These are phyloP conservation scores for Bisporella sp. DNA, from an alignment of 2,329 filamentous ascomycete species.

Conservation along the genomic window DNA sequence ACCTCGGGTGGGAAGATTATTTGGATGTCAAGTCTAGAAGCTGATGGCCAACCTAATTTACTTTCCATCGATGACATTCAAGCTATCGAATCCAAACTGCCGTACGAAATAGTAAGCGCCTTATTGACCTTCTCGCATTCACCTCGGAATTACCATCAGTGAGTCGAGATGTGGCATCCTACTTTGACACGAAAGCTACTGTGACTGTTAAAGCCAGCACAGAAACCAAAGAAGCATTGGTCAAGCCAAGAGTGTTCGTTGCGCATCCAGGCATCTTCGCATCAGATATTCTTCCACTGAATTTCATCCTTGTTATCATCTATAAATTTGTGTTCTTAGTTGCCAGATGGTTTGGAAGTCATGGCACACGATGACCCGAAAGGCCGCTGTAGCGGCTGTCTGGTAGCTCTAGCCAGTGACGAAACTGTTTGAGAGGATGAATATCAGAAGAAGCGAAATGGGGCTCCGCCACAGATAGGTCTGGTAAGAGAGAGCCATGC, in stretches of 20 bases:
- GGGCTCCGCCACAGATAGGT: constrained; percentile 64
- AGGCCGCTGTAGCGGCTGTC: constrained; percentile 66
- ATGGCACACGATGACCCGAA: constrained; percentile 84
- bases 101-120: constrained; percentile 84
- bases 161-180: constrained; percentile 47
- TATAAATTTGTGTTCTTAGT: constrained; percentile 65
- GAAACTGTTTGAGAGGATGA: constrained; percentile 54
- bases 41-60: constrained; percentile 32
- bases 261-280: constrained; percentile 82
- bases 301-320: constrained; percentile 58
- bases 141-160: constrained; percentile 63
- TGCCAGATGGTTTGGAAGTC: constrained; percentile 71
- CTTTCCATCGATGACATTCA: constrained; percentile 69
- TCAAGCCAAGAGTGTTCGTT: constrained; percentile 64
- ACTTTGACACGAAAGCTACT: constrained; percentile 38
- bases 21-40: constrained; percentile 83
- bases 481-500: constrained; percentile 57
- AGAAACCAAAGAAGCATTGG: constrained; percentile 10
- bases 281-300: constrained; percentile 73
- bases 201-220: constrained; percentile 15
- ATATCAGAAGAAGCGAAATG: constrained; percentile 64
- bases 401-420: constrained; percentile 67
- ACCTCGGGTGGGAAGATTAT: constrained; percentile 46
- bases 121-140: constrained; percentile 78
- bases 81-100: constrained; percentile 47